Evolutionary conservation across 805 yeast genomes (phyloP).

Genomic region (Yarrowia alimentaria): DNA sequence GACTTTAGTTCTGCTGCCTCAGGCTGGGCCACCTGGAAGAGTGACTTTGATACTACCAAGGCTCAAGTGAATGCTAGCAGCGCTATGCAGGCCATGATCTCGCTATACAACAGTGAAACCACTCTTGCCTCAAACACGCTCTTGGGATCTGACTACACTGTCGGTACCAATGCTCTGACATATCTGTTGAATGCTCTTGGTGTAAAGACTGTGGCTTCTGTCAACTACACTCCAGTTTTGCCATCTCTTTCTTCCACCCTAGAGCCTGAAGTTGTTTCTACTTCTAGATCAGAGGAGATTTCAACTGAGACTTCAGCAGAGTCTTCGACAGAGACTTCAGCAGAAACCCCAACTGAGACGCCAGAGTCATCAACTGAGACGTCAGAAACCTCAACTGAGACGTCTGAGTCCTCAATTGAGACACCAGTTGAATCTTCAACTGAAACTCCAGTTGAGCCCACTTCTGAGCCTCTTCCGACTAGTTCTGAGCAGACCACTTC

Average conservation of each 20-base stretch:
- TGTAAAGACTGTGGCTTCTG: no score
- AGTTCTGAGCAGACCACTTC: neutral
- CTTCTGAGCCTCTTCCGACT: neutral
- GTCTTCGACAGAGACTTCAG: no score
- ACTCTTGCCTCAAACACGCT: neutral
- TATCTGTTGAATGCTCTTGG: conserved; percentile 1
- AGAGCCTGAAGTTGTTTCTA: no score
- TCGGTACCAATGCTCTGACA: neutral
- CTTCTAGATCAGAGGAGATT: neutral
- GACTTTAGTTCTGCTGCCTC: neutral
- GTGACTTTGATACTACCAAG: neutral
- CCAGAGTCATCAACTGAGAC: no score
- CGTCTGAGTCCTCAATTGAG: no score
- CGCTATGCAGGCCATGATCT: neutral
- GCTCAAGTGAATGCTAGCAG: neutral
- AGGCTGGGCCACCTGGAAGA: neutral
- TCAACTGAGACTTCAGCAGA: neutral
- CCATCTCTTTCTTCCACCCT: no score
- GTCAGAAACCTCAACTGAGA: no score
- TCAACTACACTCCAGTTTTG: no score
- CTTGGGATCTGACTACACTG: neutral
- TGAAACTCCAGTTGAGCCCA: no score
- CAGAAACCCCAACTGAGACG: no score
- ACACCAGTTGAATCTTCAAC: no score
- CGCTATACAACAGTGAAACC: neutral